Evolutionary conservation across 1,284 basidiomycete genomes (phyloP).

Genomic region (Singerocomus rubriflavus): DNA sequence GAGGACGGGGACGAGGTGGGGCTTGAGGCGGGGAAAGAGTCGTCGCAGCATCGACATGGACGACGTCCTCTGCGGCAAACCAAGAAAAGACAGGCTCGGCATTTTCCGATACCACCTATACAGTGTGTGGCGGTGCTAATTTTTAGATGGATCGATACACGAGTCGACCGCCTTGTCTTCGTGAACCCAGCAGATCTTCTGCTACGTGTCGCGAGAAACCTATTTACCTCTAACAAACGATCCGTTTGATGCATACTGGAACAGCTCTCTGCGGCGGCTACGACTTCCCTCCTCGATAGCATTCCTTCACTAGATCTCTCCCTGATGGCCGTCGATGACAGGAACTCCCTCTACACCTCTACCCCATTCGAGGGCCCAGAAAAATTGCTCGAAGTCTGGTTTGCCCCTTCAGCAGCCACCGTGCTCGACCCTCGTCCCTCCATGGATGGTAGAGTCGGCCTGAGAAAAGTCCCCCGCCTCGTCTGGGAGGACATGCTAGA

Average conservation of each 20-base stretch:
- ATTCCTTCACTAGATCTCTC: conserved; percentile 29
- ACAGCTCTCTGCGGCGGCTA: conserved; percentile 38
- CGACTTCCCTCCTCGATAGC: conserved; percentile 54
- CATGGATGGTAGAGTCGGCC: conserved; percentile 54
- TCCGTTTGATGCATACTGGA: conserved; percentile 59
- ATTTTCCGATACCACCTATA: conserved; percentile 20
- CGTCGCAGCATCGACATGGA: conserved; percentile 26
- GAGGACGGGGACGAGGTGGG: conserved; percentile 40
- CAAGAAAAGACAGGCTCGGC: conserved; percentile 8
- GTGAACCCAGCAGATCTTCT: conserved; percentile 16
- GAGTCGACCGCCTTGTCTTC: conserved; percentile 13
- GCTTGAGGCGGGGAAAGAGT: conserved; percentile 32
- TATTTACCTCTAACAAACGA: conserved; percentile 11
- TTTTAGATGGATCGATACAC: conserved; percentile 11
- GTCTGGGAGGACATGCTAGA: conserved; percentile 98
- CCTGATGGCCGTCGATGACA: conserved; percentile 36
- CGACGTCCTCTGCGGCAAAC: too few relatives aligned
- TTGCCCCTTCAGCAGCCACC: conserved; percentile 71
- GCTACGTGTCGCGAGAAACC: conserved; percentile 21
- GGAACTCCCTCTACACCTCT: conserved; percentile 35
- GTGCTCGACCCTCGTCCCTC: conserved; percentile 46
- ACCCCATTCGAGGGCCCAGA: conserved; percentile 87
- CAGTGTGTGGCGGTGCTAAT: conserved; percentile 21
- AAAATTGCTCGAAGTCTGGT: conserved; percentile 99
- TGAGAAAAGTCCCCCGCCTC: conserved; percentile 72